Percentiles rank a stretch among this genome's conserved stretches.
These are phyloP conservation scores for Cubamyces sp. DNA, from an alignment of 768 basidiomycete genomes.

Conservation along the genomic window DNA sequence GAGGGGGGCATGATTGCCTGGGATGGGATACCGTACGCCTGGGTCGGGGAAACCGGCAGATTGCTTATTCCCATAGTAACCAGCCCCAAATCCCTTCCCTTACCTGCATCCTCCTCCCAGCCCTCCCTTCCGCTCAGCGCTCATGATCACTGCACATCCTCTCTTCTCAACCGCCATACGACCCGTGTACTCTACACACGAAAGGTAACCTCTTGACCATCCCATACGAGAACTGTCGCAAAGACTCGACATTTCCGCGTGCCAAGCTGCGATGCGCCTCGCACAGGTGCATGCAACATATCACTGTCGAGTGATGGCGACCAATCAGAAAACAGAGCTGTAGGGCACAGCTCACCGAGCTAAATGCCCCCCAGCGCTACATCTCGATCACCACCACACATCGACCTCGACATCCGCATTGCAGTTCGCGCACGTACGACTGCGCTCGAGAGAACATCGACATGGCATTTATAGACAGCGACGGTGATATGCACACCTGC, in stretches of 20 bases:
- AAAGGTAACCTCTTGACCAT: background rate
- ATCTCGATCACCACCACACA: background rate
- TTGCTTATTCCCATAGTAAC: constrained; percentile 27
- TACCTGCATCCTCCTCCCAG: constrained; percentile 9
- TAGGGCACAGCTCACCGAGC: background rate
- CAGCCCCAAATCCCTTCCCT: background rate
- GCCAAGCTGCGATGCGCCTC: background rate
- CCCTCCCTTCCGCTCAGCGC: background rate
- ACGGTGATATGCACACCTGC: background rate
- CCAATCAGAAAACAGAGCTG: constrained; percentile 6
- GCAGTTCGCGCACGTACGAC: background rate
- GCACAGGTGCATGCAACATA: background rate
- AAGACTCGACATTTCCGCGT: background rate
- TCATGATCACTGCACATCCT: background rate
- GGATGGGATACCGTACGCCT: constrained; percentile 16
- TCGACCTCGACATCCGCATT: background rate
- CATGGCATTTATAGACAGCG: background rate
- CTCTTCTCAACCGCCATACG: background rate
- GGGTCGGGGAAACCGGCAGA: constrained; percentile 32
- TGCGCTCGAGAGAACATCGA: background rate
- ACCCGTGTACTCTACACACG: background rate
- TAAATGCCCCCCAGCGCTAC: background rate
- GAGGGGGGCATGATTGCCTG: constrained; percentile 19
- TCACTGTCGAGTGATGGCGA: constrained; percentile 12
- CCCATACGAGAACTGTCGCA: background rate